phyloP scores from a whole-genome alignment of 768 basidiomycete species.

The Phylloporus rhodoxanthus region DNA sequence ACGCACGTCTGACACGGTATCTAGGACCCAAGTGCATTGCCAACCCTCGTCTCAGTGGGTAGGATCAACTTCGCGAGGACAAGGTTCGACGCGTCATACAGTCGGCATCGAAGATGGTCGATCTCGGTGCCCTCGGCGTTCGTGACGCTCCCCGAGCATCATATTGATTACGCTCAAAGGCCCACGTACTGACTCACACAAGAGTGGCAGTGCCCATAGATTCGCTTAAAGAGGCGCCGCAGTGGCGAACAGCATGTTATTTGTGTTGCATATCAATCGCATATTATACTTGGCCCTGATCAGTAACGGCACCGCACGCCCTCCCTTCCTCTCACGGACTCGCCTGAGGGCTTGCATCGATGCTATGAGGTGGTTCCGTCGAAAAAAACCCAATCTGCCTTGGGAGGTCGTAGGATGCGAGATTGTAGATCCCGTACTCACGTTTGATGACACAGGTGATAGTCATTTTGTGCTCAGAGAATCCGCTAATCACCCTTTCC shows the following conservation, averaged over 20 bases:
- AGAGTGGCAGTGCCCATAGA: constrained; percentile 20
- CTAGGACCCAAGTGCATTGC: not conserved
- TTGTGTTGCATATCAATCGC: too few species aligned
- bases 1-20: not conserved
- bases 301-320: constrained; percentile 13
- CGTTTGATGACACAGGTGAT: constrained; percentile 59
- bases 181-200: not conserved
- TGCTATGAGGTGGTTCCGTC: constrained; percentile 40
- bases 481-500: constrained; percentile 4
- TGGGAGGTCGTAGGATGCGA: constrained; percentile 77
- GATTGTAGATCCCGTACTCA: constrained; percentile 57
- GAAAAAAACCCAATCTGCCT: constrained; percentile 48
- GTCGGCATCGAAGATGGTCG: not conserved
- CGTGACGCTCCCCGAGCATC: constrained; percentile 1
- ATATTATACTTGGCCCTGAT: constrained; percentile 8
- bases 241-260: constrained; percentile 12
- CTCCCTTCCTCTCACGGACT: constrained; percentile 11
- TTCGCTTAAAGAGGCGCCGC: constrained; percentile 9
- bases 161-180: constrained; percentile 6
- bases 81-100: not conserved
- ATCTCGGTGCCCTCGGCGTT: not conserved
- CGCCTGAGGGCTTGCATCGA: constrained; percentile 13
- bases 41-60: not conserved
- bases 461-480: constrained; percentile 5
- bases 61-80: too few species aligned